phyloP scores from a whole-genome alignment of 306 rosid genomes.

The Rosa lucieae region DNA sequence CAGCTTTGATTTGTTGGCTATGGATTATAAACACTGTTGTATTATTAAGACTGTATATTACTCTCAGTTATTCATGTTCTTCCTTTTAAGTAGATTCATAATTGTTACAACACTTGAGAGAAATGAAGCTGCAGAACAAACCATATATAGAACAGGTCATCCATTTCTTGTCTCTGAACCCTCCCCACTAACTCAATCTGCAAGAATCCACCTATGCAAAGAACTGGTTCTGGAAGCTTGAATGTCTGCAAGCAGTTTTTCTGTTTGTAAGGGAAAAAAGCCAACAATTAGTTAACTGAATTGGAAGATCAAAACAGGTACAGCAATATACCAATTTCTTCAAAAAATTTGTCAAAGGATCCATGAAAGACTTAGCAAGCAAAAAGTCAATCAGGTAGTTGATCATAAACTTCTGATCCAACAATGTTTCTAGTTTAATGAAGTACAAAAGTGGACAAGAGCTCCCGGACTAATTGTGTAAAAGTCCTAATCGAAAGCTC shows the following conservation, averaged over 20 bases:
- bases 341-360: background rate
- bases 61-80: background rate
- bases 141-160: constrained; percentile 84
- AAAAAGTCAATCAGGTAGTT: background rate
- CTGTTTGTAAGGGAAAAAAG: constrained; percentile 40
- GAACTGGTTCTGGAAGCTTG: constrained; percentile 86
- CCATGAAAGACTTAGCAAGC: background rate
- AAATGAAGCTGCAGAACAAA: constrained; percentile 31
- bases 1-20: background rate
- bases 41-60: background rate
- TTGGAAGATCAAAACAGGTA: background rate
- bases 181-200: constrained; percentile 92
- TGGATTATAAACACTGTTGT: background rate
- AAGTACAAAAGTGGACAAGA: background rate
- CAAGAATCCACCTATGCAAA: constrained; percentile 86
- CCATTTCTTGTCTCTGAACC: constrained; percentile 83
- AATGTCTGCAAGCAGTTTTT: constrained; percentile 62
- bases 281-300: constrained; percentile 3
- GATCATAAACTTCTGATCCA: background rate
- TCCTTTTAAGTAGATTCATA: background rate
- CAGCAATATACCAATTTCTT: background rate
- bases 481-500: background rate
- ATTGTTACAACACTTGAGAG: background rate
- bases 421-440: background rate
- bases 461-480: background rate